Conservation (phyloP, 495 filamentous ascomycete genomes). For the Glarea lozoyensis region DNA sequence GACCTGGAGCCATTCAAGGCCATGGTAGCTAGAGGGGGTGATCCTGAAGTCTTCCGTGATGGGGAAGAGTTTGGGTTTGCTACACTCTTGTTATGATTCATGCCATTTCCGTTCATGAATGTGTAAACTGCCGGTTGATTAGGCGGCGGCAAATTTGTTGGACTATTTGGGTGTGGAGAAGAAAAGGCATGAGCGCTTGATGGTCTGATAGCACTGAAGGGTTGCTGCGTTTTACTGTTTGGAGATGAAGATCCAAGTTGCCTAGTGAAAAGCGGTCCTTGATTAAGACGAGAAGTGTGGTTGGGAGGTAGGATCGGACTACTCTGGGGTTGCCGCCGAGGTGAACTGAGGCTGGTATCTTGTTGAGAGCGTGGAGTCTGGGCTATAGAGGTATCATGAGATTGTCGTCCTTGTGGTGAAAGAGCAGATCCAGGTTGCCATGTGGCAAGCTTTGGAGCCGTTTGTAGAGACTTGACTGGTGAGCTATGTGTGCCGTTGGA, state of each 20-base stretch:
- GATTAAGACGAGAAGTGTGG: background rate
- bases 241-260: background rate
- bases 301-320: background rate
- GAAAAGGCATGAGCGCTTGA: constrained; percentile 17
- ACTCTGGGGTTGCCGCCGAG: background rate
- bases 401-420: background rate
- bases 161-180: constrained; percentile 19
- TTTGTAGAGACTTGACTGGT: too few species aligned
- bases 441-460: constrained; percentile 4
- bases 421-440: background rate
- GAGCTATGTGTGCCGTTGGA: background rate
- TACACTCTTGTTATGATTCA: background rate
- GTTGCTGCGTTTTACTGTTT: background rate
- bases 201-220: constrained; percentile 4
- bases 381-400: background rate
- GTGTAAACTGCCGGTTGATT: constrained; percentile 10
- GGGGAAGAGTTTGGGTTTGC: background rate
- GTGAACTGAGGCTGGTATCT: background rate
- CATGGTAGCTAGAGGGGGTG: constrained; percentile 2
- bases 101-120: constrained; percentile 14
- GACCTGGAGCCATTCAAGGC: constrained; percentile 3
- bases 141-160: constrained; percentile 20
- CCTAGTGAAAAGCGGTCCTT: background rate
- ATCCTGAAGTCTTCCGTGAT: constrained; percentile 5
- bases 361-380: constrained; percentile 4